phyloP scores from a whole-genome alignment of 805 yeast genomes.

The Suhomyces pyralidae region DNA sequence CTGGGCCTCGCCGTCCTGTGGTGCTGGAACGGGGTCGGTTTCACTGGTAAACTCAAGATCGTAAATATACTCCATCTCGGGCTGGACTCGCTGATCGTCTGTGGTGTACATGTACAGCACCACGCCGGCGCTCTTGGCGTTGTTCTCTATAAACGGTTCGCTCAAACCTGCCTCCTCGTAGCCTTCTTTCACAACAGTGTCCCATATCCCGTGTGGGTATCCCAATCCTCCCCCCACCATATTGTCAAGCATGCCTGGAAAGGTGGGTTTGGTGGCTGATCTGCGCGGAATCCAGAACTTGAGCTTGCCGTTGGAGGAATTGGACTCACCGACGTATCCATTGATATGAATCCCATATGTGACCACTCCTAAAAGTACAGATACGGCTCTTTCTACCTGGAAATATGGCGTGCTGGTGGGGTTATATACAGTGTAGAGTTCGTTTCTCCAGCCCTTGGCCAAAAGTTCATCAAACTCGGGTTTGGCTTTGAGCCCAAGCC shows the following conservation, averaged over 20 bases:
- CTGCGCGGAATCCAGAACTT: conserved; percentile 85
- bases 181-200: conserved; percentile 83
- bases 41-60: conserved; percentile 59
- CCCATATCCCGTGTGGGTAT: conserved; percentile 67
- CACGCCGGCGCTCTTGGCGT: conserved; percentile 56
- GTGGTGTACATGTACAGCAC: conserved; percentile 61
- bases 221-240: conserved; percentile 96
- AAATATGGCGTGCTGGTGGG: conserved; percentile 58
- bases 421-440: conserved; percentile 69
- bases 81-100: conserved; percentile 64
- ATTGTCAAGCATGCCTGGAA: conserved; percentile 88
- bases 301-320: conserved; percentile 36
- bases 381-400: conserved; percentile 73
- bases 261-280: conserved; percentile 75
- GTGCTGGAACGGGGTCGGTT: conserved; percentile 42
- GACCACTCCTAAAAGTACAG: conserved; percentile 78
- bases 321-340: conserved; percentile 60
- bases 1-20: conserved; percentile 59
- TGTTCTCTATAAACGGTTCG: conserved; percentile 45
- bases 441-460: conserved; percentile 79
- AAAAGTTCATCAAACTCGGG: conserved; percentile 28
- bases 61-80: conserved; percentile 80
- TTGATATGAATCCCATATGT: conserved; percentile 89
- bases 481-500: conserved; percentile 33
- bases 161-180: conserved; percentile 86